Conservation (phyloP, 75 land plant genomes). For the Gnetum montanum region DNA sequence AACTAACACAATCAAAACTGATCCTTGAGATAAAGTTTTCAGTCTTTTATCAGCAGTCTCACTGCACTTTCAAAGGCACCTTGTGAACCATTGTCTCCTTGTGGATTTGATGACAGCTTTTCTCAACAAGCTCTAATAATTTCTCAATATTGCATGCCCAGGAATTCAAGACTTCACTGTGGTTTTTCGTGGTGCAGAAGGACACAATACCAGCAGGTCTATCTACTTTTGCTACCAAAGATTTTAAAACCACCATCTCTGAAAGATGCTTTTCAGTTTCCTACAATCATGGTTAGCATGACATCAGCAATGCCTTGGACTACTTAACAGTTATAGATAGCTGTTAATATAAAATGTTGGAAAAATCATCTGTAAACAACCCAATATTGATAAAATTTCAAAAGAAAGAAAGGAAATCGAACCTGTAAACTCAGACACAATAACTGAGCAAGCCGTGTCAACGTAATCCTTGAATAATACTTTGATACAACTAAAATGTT, state of each 20-base stretch:
- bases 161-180: slow-evolving; percentile 89
- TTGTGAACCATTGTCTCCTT: slow-evolving; percentile 99
- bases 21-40: too few species aligned
- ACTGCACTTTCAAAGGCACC: slow-evolving; percentile 71
- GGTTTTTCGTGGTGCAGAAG: slow-evolving; percentile 69
- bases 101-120: slow-evolving; percentile 99
- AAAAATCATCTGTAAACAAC: background rate
- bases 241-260: slow-evolving; percentile 93
- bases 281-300: slow-evolving; percentile 22
- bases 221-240: slow-evolving; percentile 89
- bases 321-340: too few species aligned
- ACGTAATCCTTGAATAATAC: slow-evolving; percentile 85
- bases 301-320: background rate
- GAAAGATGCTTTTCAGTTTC: slow-evolving; percentile 93
- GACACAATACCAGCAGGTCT: slow-evolving; percentile 78
- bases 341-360: too few species aligned
- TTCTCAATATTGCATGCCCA: slow-evolving; percentile 92
- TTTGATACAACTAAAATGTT: slow-evolving; percentile 96
- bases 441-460: slow-evolving; percentile 82
- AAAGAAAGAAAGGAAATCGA: background rate
- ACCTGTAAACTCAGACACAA: slow-evolving; percentile 85
- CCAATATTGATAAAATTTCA: slow-evolving; percentile 1
- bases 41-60: background rate
- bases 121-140: slow-evolving; percentile 94
- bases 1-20: too few species aligned